Percentiles rank a stretch among this genome's conserved stretches.
phyloP scores from a whole-genome alignment of 2,329 filamentous ascomycete genomes.

The Drechslera avenae region DNA sequence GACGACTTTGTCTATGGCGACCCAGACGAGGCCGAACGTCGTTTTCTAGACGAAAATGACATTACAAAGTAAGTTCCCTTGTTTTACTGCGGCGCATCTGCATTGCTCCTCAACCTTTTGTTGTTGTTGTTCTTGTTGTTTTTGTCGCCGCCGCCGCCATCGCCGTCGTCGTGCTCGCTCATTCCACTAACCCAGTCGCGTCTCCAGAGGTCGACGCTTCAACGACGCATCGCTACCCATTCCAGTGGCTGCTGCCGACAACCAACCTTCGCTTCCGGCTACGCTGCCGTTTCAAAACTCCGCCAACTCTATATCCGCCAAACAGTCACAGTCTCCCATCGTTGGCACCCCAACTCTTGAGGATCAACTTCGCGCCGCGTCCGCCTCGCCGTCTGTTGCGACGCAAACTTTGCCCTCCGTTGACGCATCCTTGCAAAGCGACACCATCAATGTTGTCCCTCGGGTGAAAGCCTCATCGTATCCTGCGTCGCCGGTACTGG shows the following conservation, averaged over 20 bases:
- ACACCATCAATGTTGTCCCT: slow-evolving; percentile 16
- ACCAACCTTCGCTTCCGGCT: slow-evolving; percentile 31
- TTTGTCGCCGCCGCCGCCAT: slow-evolving; percentile 3
- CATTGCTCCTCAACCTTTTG: neutral
- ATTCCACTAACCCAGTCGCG: slow-evolving; percentile 37
- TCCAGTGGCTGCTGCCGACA: slow-evolving; percentile 32
- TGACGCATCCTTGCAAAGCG: slow-evolving; percentile 23
- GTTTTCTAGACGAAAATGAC: slow-evolving; percentile 63
- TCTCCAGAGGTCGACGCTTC: slow-evolving; percentile 61
- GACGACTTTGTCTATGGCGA: slow-evolving; percentile 61
- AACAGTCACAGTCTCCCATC: slow-evolving; percentile 31
- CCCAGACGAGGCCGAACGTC: slow-evolving; percentile 58
- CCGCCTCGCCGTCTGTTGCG: slow-evolving; percentile 41
- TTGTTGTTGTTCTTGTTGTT: no score
- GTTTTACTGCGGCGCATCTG: neutral
- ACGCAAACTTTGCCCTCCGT: slow-evolving; percentile 29
- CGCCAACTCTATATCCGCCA: slow-evolving; percentile 24
- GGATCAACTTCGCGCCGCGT: slow-evolving; percentile 43
- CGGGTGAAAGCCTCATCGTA: slow-evolving; percentile 16
- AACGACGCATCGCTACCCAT: slow-evolving; percentile 60
- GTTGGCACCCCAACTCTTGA: slow-evolving; percentile 33
- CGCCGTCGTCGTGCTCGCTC: slow-evolving; percentile 30
- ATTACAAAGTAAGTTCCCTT: slow-evolving; percentile 59
- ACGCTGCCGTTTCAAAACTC: slow-evolving; percentile 32
- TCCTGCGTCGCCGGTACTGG: slow-evolving; percentile 10